Evolutionary conservation across 163 green algal species (phyloP).

Genomic region (Volvox carteri): DNA sequence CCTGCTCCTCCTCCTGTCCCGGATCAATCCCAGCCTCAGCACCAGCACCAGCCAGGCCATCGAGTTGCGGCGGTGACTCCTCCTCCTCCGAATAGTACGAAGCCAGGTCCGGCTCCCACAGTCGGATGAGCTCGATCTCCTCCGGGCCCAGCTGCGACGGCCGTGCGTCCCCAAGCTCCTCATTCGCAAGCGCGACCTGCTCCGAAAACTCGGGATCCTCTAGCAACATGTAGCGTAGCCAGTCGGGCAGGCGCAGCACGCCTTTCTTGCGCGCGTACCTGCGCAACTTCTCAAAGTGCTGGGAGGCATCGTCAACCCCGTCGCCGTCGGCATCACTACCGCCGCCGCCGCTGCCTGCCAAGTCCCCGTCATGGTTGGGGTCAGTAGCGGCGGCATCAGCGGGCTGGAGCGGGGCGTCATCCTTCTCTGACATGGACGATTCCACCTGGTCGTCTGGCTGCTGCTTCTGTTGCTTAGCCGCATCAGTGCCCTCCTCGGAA

Average conservation of each 20-base stretch:
- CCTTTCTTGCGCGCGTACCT: not conserved
- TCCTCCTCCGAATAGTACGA: not conserved
- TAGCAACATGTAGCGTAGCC: not conserved
- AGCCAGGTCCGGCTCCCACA: not conserved
- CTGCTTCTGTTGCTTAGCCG: too few relatives aligned
- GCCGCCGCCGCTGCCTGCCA: not conserved
- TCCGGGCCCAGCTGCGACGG: not conserved
- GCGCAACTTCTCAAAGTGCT: not conserved
- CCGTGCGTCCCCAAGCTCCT: not conserved
- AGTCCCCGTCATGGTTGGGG: not conserved
- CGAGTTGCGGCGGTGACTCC: not conserved
- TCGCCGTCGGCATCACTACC: too few relatives aligned
- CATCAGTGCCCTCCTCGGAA: too few relatives aligned
- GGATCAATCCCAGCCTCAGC: not conserved
- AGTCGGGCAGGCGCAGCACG: slow-evolving; percentile 3
- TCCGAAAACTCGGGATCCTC: slow-evolving; percentile 26
- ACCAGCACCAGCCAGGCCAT: too few relatives aligned
- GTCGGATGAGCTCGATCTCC: not conserved
- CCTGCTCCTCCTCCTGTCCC: slow-evolving; percentile 1
- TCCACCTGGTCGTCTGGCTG: too few relatives aligned
- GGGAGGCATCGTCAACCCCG: not conserved
- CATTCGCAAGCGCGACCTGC: not conserved
- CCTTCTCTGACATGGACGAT: too few relatives aligned
- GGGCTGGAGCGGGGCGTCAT: not conserved
- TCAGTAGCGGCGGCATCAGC: not conserved